These are phyloP conservation scores for Buddleja alternifolia DNA, from an alignment of 257 asterid genomes.

Conservation along the genomic window DNA sequence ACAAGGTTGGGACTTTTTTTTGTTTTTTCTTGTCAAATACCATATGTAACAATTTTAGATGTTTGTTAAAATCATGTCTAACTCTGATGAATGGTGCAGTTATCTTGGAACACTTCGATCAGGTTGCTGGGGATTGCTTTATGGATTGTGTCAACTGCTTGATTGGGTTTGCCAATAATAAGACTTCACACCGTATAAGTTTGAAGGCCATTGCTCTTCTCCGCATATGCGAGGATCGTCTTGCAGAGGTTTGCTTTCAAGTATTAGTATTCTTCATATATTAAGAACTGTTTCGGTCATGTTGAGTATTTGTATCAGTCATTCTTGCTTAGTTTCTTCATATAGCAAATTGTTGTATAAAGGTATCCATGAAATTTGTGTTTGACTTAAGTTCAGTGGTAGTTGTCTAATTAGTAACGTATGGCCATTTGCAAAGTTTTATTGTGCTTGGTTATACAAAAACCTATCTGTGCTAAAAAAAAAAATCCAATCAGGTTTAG, in stretches of 20 bases:
- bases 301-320: constrained; percentile 11
- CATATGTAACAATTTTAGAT: constrained; percentile 25
- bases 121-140: constrained; percentile 97
- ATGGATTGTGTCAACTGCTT: constrained; percentile 99
- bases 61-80: constrained; percentile 34
- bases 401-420: background rate
- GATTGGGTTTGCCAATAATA: constrained; percentile 96
- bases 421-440: constrained; percentile 14
- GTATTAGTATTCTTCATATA: constrained; percentile 16
- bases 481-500: too few relatives aligned
- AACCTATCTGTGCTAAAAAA: too few relatives aligned
- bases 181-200: constrained; percentile 88
- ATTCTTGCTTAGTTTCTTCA: constrained; percentile 27
- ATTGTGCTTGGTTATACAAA: constrained; percentile 2
- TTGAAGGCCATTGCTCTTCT: constrained; percentile 99
- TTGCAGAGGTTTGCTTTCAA: constrained; percentile 82
- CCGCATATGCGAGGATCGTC: constrained; percentile 99
- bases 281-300: constrained; percentile 3
- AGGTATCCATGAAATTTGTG: constrained; percentile 1
- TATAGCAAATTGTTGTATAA: background rate
- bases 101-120: constrained; percentile 97
- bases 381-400: constrained; percentile 12
- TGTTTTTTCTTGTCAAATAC: constrained; percentile 14
- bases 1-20: constrained; percentile 66
- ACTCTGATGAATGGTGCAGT: constrained; percentile 63